Evolutionary conservation across 352 stramenopile genomes (phyloP), one percentile per base, ranked within the genome.

Genomic region (Globisporangium takayamanum): DNA sequence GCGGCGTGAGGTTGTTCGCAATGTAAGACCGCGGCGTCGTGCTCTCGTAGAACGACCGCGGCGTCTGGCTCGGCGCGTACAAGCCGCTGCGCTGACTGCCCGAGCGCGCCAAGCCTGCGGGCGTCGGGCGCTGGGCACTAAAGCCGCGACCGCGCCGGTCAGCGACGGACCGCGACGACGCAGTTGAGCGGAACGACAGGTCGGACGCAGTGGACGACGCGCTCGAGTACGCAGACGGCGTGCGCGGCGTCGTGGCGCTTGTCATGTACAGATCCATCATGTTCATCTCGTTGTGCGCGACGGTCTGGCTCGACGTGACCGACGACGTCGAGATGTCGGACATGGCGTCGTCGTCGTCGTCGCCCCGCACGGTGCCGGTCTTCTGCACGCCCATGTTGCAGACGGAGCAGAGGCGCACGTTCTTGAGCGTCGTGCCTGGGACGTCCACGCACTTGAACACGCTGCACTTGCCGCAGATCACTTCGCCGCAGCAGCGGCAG

Each of bases 391-490:
- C 77, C 74, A 92, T 92, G 59, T 92, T 92, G 67, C 83, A 92
- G 37, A 91, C 71, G 3, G 81, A 89, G 67, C 83, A 95, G 48
- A 93, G 86, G 39, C 84, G 83, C 59, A 93, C 78, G 62, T 89
- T 91, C 69, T 88, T 86, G 58, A 94, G 69, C 28, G 73, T 89
- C 7, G 81, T 88, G 50, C 81, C 85, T 11, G 85, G 85, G 25
- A 95, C 76, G 49, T 95, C 82, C 8, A 92, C 79, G n/a, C 68
- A 73, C 60, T 84, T 81, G 62, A 92, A 87, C 18, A 95, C 67
- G 59, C 77, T 90, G 68, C 85, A 95, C 62, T 95, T 95, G 41
- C 81, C 78, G 57, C 85, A 95, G 50, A 95, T 93, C 30, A 95
- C 83, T 60, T 95, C 85, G n/a, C 85, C 85, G 50, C 85, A 95